Conservation (phyloP, 83 land plant species). For the Isoetes engelmannii region DNA sequence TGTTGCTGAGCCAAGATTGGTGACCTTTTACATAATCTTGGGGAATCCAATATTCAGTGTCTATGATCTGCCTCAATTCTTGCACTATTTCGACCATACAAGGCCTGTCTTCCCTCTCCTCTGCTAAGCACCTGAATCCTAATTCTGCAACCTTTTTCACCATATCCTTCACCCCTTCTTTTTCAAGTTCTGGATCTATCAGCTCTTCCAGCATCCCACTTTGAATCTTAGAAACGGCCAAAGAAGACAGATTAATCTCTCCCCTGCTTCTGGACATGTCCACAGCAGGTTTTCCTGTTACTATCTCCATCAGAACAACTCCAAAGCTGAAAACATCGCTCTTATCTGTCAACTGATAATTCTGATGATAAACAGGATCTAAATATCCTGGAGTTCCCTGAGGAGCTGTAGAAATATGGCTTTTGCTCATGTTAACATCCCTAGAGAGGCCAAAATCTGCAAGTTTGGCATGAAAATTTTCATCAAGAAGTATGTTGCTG, state of each 20-base stretch:
- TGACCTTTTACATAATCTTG: too few species aligned
- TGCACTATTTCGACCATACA: slow-evolving; percentile 28
- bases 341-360: slow-evolving; percentile 47
- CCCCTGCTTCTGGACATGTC: slow-evolving; percentile 23
- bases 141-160: slow-evolving; percentile 29
- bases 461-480: slow-evolving; percentile 44
- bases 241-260: slow-evolving; percentile 29
- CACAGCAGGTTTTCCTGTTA: slow-evolving; percentile 37
- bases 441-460: slow-evolving; percentile 65
- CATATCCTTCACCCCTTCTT: slow-evolving; percentile 11
- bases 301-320: slow-evolving; percentile 46
- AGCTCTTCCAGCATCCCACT: slow-evolving; percentile 28
- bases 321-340: slow-evolving; percentile 65
- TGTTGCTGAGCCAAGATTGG: too few species aligned
- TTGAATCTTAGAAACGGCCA: slow-evolving; percentile 31
- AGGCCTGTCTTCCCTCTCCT: slow-evolving; percentile 35
- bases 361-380: slow-evolving; percentile 51
- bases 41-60: not conserved
- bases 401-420: slow-evolving; percentile 50
- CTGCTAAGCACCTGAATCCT: slow-evolving; percentile 36
- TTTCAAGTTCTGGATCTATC: slow-evolving; percentile 26
- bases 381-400: slow-evolving; percentile 60
- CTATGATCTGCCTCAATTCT: slow-evolving; percentile 23
- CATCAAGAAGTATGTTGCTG: slow-evolving; percentile 50
- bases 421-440: slow-evolving; percentile 23